phyloP scores from a whole-genome alignment of 371 early-diverging fungal genomes.

The Mucor saturninus region DNA sequence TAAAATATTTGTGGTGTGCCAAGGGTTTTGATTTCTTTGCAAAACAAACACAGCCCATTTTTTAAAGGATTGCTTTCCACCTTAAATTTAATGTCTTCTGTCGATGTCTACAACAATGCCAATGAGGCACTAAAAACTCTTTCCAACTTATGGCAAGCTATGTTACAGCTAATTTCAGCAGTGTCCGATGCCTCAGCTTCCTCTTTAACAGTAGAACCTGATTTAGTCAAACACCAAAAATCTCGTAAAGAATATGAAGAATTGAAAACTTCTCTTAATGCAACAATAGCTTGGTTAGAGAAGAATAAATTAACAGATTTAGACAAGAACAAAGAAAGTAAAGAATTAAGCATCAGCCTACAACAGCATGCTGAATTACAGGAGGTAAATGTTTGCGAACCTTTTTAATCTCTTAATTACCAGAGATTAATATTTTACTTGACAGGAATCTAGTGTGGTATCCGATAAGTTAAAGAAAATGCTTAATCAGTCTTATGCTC shows the following conservation, averaged over 20 bases:
- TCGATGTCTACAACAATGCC: conserved; percentile 20
- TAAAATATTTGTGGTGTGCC: background rate
- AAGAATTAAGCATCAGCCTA: background rate
- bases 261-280: conserved; percentile 27
- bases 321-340: background rate
- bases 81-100: background rate
- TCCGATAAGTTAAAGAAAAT: conserved; percentile 39
- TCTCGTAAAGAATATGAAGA: conserved; percentile 39
- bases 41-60: background rate
- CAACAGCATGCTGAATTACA: conserved; percentile 27
- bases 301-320: conserved; percentile 13
- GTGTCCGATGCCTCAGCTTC: conserved; percentile 40
- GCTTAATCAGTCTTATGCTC: conserved; percentile 49
- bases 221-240: conserved; percentile 38
- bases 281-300: conserved; percentile 35
- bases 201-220: conserved; percentile 45
- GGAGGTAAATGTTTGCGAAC: conserved; percentile 8
- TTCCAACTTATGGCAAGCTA: conserved; percentile 40
- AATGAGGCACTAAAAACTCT: conserved; percentile 40
- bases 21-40: background rate
- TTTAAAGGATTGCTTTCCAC: background rate
- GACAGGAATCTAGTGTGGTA: conserved; percentile 35
- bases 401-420: background rate
- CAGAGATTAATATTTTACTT: background rate
- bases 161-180: conserved; percentile 37